phyloP scores from a whole-genome alignment of 1,139 yeast species.

The Hemisphaericaspora xylanilytica region DNA sequence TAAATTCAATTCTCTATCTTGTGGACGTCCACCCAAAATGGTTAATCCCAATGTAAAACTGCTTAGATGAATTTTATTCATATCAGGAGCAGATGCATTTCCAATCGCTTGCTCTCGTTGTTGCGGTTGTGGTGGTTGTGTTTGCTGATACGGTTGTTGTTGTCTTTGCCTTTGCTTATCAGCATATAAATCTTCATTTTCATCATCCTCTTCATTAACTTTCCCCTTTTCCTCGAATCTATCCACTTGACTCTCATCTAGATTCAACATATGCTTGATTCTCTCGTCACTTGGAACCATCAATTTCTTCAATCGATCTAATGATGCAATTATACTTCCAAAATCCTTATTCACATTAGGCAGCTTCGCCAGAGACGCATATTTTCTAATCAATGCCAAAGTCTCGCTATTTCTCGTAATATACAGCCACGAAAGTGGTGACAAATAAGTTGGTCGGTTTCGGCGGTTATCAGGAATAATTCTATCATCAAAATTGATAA shows the following conservation, averaged over 20 bases:
- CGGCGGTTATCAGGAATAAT: constrained; percentile 33
- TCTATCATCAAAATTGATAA: constrained; percentile 39
- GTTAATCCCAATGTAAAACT: constrained; percentile 24
- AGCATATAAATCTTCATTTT: constrained; percentile 23
- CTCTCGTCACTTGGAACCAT: constrained; percentile 14
- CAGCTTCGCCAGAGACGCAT: constrained; percentile 15
- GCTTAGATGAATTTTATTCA: constrained; percentile 14
- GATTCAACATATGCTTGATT: constrained; percentile 11
- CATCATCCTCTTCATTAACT: constrained; percentile 33
- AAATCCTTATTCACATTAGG: constrained; percentile 1
- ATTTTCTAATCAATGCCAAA: constrained; percentile 32
- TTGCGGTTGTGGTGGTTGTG: not conserved
- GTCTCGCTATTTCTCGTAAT: constrained; percentile 47
- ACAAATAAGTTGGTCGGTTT: constrained; percentile 32
- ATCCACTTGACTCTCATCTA: constrained; percentile 12
- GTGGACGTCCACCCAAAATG: constrained; percentile 21
- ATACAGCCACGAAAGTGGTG: constrained; percentile 49
- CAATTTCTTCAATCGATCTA: constrained; percentile 11
- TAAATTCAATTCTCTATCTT: constrained; percentile 25
- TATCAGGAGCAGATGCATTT: not conserved
- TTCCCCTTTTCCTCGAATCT: constrained; percentile 29
- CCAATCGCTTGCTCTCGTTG: not conserved
- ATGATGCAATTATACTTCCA: not conserved
- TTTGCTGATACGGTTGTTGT: not conserved
- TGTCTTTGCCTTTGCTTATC: not conserved